These are phyloP conservation scores for Penicillium psychrosexuale DNA, from an alignment of 2,329 filamentous ascomycete species.

Conservation along the genomic window DNA sequence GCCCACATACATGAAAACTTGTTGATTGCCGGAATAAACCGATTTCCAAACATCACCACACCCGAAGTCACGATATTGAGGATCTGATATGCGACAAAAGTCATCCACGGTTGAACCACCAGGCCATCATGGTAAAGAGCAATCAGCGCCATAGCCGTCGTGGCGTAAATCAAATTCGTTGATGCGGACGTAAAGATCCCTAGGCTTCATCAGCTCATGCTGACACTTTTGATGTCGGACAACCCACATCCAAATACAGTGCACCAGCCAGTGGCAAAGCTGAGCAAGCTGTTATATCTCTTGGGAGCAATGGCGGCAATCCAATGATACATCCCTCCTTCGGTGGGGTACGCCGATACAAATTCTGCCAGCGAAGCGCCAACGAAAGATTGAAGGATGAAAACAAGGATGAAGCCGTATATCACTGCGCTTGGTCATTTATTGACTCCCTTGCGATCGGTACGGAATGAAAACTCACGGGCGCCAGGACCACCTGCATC, in stretches of 20 bases:
- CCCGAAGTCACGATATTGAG: constrained; percentile 44
- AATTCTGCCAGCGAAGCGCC: constrained; percentile 49
- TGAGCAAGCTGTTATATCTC: constrained; percentile 40
- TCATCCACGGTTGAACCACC: constrained; percentile 49
- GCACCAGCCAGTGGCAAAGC: constrained; percentile 48
- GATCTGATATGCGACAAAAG: constrained; percentile 42
- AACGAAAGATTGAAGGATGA: constrained; percentile 48
- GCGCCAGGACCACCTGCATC: constrained; percentile 49
- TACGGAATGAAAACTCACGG: constrained; percentile 17
- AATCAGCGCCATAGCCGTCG: constrained; percentile 44
- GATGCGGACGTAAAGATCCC: constrained; percentile 48
- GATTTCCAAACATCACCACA: constrained; percentile 51
- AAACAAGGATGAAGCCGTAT: constrained; percentile 51
- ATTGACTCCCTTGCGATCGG: background rate
- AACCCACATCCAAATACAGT: constrained; percentile 41
- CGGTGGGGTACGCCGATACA: constrained; percentile 49
- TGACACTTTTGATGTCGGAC: background rate
- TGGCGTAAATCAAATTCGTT: constrained; percentile 46
- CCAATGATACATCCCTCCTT: constrained; percentile 54
- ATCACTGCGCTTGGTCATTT: constrained; percentile 38
- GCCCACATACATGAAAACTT: constrained; percentile 39
- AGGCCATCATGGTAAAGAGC: constrained; percentile 42
- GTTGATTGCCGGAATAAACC: constrained; percentile 44
- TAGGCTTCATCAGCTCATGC: constrained; percentile 12
- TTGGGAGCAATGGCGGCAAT: constrained; percentile 48